Evolutionary conservation across 2,329 filamentous ascomycete genomes (phyloP).

Genomic region (Penicillium decumbens): DNA sequence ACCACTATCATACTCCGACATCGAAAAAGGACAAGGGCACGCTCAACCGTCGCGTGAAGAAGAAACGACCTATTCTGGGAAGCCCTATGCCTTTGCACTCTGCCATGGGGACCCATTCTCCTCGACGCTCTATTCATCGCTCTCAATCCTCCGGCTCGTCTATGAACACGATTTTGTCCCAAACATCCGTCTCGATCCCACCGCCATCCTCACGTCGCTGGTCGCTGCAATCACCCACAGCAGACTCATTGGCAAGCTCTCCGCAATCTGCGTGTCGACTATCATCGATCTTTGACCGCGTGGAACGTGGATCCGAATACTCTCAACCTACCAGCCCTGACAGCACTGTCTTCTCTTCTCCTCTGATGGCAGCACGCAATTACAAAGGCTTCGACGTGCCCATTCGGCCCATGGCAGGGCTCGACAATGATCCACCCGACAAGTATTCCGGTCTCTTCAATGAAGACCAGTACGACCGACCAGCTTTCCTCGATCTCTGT

Average conservation of each 20-base stretch:
- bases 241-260: constrained; percentile 70
- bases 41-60: constrained; percentile 59
- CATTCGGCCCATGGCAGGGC: constrained; percentile 33
- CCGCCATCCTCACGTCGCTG: constrained; percentile 35
- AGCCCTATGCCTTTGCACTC: constrained; percentile 48
- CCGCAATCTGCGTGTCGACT: constrained; percentile 68
- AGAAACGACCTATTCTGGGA: constrained; percentile 61
- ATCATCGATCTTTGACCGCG: constrained; percentile 73
- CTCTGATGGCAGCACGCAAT: constrained; percentile 60
- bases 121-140: constrained; percentile 34
- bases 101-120: constrained; percentile 24
- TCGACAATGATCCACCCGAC: constrained; percentile 14
- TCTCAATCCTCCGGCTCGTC: constrained; percentile 43
- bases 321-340: constrained; percentile 78
- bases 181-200: constrained; percentile 56
- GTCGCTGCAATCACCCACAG: constrained; percentile 40
- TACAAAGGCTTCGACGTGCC: constrained; percentile 58
- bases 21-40: constrained; percentile 53
- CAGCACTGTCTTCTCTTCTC: constrained; percentile 61
- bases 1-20: constrained; percentile 79
- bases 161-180: constrained; percentile 59
- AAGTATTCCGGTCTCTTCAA: constrained; percentile 11
- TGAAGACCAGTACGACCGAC: constrained; percentile 19
- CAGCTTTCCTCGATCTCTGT: constrained; percentile 8
- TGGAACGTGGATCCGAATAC: constrained; percentile 59